Evolutionary conservation across 2,329 filamentous ascomycete genomes (phyloP).

Genomic region (Hypoxylon sp.): DNA sequence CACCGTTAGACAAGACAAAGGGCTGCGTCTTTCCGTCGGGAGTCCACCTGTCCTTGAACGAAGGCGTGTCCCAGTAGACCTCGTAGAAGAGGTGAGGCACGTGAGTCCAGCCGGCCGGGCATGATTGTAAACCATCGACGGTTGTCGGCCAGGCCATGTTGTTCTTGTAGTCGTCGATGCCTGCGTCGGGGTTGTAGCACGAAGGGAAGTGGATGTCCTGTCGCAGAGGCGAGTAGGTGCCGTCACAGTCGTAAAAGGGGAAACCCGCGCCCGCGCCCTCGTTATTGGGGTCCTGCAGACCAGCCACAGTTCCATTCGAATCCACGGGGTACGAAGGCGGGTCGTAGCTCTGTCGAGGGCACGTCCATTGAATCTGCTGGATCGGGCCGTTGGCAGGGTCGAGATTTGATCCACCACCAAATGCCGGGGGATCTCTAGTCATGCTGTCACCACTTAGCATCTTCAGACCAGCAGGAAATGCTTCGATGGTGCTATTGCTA

Average conservation of each 20-base stretch:
- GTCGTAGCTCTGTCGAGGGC: constrained; percentile 64
- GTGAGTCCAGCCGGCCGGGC: constrained; percentile 66
- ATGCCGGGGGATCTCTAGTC: constrained; percentile 67
- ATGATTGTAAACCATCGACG: constrained; percentile 63
- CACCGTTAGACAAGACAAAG: constrained; percentile 77
- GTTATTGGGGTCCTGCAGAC: constrained; percentile 67
- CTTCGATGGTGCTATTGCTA: constrained; percentile 72
- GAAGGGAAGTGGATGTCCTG: constrained; percentile 78
- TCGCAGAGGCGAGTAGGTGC: constrained; percentile 69
- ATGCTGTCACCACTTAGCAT: constrained; percentile 76
- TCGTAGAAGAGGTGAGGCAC: constrained; percentile 69
- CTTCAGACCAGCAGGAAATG: constrained; percentile 77
- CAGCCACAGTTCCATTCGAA: constrained; percentile 67
- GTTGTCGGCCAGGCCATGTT: constrained; percentile 74
- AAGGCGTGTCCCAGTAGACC: constrained; percentile 70
- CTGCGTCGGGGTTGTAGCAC: constrained; percentile 75
- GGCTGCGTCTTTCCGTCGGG: constrained; percentile 66
- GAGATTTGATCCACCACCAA: constrained; percentile 62
- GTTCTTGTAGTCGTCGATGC: constrained; percentile 68
- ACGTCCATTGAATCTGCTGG: constrained; percentile 69
- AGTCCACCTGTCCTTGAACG: constrained; percentile 65
- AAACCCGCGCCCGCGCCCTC: constrained; percentile 72
- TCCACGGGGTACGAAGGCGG: constrained; percentile 64
- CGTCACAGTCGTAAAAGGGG: constrained; percentile 76
- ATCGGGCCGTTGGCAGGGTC: constrained; percentile 64